A percentile compares a stretch with the other conserved stretches of the same genome.
Evolutionary conservation across 2,329 filamentous ascomycete genomes (phyloP).

Genomic region (Xylariaceae sp.): DNA sequence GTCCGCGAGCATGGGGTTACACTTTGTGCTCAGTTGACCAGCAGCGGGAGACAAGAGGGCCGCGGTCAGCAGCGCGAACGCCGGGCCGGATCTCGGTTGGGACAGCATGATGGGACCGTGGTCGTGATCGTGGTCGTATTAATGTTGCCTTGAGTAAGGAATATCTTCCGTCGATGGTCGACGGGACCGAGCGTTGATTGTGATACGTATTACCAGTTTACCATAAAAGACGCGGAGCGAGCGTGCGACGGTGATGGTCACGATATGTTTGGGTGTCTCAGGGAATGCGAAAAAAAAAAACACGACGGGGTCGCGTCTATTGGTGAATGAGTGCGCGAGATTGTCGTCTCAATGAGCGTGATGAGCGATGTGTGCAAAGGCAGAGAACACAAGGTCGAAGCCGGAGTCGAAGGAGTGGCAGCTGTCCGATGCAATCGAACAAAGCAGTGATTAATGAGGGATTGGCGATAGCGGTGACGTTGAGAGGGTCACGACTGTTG

Average conservation of each 20-base stretch:
- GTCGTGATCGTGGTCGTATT: neutral
- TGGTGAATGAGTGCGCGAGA: neutral
- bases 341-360: slow-evolving; percentile 4
- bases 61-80: slow-evolving; percentile 37
- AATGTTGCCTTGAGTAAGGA: neutral
- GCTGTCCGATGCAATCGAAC: slow-evolving; percentile 14
- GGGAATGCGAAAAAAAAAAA: slow-evolving; percentile 14
- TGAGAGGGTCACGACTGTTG: neutral
- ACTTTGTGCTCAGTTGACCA: slow-evolving; percentile 72
- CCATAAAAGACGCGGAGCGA: neutral
- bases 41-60: slow-evolving; percentile 42
- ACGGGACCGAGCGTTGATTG: neutral
- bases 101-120: slow-evolving; percentile 4
- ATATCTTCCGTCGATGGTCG: neutral
- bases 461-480: neutral
- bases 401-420: slow-evolving; percentile 6
- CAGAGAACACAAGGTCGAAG: neutral
- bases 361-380: neutral
- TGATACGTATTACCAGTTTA: neutral
- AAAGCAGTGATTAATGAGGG: slow-evolving; percentile 8
- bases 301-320: slow-evolving; percentile 5
- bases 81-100: slow-evolving; percentile 22
- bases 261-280: neutral
- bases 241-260: neutral
- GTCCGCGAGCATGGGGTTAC: slow-evolving; percentile 66